phyloP scores from a whole-genome alignment of 495 filamentous ascomycete genomes.

The Chaetomium cochliodes region DNA sequence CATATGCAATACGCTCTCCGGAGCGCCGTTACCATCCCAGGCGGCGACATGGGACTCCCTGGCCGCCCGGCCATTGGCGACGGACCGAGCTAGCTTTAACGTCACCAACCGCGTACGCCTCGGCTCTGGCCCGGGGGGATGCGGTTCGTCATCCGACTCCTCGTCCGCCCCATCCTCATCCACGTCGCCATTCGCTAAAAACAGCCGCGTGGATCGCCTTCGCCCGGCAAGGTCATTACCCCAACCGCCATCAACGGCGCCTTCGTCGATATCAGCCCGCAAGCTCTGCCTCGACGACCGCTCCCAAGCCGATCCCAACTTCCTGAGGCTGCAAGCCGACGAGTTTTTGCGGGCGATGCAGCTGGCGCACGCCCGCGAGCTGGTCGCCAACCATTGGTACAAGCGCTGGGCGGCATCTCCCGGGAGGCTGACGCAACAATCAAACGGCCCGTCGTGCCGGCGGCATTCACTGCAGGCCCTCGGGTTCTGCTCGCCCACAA shows the following conservation, averaged over 20 bases:
- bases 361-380: conserved; percentile 17
- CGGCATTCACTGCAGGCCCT: conserved; percentile 22
- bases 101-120: too few species aligned
- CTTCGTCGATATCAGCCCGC: too few species aligned
- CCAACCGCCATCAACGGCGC: background rate
- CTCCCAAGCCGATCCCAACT: background rate
- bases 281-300: background rate
- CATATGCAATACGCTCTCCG: conserved; percentile 7
- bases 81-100: too few species aligned
- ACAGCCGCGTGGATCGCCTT: background rate
- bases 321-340: conserved; percentile 17
- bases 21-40: too few species aligned
- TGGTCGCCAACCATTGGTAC: background rate
- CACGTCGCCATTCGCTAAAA: background rate
- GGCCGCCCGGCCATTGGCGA: too few species aligned
- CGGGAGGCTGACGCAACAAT: conserved; percentile 9
- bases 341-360: conserved; percentile 6
- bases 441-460: conserved; percentile 11
- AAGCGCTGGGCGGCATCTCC: background rate
- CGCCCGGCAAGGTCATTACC: background rate
- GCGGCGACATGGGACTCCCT: too few species aligned
- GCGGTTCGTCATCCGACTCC: background rate
- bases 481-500: conserved; percentile 1
- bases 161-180: background rate
- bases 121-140: background rate